Evolutionary conservation across 176 grass and related monocot species (phyloP).

Genomic region (Carex kokanica): DNA sequence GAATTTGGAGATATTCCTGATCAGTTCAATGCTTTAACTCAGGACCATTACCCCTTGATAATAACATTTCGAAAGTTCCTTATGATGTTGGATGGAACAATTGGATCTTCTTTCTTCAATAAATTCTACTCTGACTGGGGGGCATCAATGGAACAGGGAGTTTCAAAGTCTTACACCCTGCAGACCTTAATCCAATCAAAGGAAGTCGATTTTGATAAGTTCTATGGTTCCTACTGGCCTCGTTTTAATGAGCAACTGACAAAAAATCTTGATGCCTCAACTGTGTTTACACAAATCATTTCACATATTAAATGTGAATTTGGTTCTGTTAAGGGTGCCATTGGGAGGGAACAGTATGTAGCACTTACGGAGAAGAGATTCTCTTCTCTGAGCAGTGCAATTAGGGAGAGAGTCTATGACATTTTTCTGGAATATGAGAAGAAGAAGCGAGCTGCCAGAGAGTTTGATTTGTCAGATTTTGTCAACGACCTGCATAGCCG

Average conservation of each 20-base stretch:
- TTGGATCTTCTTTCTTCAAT: slow-evolving; percentile 59
- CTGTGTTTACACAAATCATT: slow-evolving; percentile 86
- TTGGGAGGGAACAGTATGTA: slow-evolving; percentile 51
- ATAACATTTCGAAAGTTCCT: slow-evolving; percentile 77
- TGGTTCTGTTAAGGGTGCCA: slow-evolving; percentile 4
- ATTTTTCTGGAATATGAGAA: slow-evolving; percentile 77
- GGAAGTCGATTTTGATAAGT: slow-evolving; percentile 79
- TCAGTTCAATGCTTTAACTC: slow-evolving; percentile 37
- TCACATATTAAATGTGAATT: slow-evolving; percentile 76
- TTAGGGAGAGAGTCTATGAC: slow-evolving; percentile 59
- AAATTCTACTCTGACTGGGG: slow-evolving; percentile 40
- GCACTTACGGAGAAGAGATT: slow-evolving; percentile 58
- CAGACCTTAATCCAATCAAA: slow-evolving; percentile 54
- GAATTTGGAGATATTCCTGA: slow-evolving; percentile 72
- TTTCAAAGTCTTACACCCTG: slow-evolving; percentile 45
- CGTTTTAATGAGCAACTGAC: slow-evolving; percentile 62
- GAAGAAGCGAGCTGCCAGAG: slow-evolving; percentile 42
- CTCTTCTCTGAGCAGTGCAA: slow-evolving; percentile 47
- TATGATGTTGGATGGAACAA: slow-evolving; percentile 91
- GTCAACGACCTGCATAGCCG: slow-evolving; percentile 47
- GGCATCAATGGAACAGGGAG: slow-evolving; percentile 32
- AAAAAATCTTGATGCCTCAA: slow-evolving; percentile 65
- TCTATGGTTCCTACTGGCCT: slow-evolving; percentile 66
- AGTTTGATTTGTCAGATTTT: slow-evolving; percentile 89
- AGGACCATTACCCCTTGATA: slow-evolving; percentile 51